Evolutionary conservation across 2,329 filamentous ascomycete species (phyloP).

Genomic region (Colletotrichum lindemuthianum): DNA sequence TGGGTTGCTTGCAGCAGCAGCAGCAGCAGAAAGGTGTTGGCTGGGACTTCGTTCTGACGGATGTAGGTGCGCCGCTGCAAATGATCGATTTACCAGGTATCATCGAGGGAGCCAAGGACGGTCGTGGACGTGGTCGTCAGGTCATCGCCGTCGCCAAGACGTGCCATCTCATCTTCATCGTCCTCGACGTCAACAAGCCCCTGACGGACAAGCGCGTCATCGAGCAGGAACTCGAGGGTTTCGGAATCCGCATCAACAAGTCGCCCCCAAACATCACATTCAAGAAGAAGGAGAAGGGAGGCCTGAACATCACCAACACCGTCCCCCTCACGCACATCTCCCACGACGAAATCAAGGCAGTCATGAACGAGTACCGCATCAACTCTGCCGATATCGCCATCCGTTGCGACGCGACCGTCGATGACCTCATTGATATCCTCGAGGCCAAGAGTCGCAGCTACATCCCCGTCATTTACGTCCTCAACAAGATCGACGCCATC

Average conservation of each 20-base stretch:
- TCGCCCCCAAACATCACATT: constrained; percentile 97
- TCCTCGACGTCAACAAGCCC: constrained; percentile 98
- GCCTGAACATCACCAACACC: constrained; percentile 95
- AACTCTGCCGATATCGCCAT: constrained; percentile 97
- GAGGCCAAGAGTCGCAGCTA: constrained; percentile 96
- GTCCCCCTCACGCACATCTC: constrained; percentile 92
- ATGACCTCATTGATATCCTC: constrained; percentile 95
- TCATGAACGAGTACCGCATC: constrained; percentile 97
- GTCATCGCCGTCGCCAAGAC: constrained; percentile 99
- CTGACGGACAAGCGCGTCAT: constrained; percentile 97
- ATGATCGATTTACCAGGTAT: constrained; percentile 99
- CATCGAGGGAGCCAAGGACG: constrained; percentile 98
- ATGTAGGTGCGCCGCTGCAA: constrained; percentile 84
- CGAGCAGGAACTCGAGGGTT: constrained; percentile 93
- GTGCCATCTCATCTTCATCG: constrained; percentile 98
- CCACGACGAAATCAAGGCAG: constrained; percentile 95
- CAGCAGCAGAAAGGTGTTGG: background rate
- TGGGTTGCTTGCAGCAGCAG: background rate
- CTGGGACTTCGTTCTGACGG: background rate
- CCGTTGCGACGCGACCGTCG: constrained; percentile 95
- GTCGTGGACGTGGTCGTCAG: constrained; percentile 95
- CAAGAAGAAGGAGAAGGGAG: constrained; percentile 99
- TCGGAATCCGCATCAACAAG: constrained; percentile 98
- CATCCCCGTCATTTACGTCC: constrained; percentile 97
- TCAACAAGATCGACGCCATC: constrained; percentile 99